Evolutionary conservation across 306 rosid genomes (phyloP), one percentile per base, ranked within the genome.

Genomic region (Citrullus mucosospermus): DNA sequence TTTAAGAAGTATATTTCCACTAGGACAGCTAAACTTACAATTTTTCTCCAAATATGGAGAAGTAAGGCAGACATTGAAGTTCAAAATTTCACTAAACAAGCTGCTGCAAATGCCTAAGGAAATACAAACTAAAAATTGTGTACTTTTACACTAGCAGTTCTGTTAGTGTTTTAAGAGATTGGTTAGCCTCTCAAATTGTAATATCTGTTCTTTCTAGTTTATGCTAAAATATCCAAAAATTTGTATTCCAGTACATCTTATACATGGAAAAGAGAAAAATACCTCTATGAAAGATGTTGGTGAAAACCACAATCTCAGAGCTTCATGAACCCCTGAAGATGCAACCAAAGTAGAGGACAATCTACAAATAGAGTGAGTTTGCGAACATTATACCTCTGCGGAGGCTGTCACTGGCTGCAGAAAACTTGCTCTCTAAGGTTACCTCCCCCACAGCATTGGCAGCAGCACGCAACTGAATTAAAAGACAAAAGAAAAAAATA

Each of bases 381-480:
- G 98, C 96, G 83, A 92, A 95, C 97, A 95, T 95, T 78, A 95
- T 92, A 82, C 98, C 98, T 61, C 98, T 89, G 36, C 93, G 92
- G 53, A 95, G 96, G 88, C 98, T 95, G 81, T 91, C 96, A 25
- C 97, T 88, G 38, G 97, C 98, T 12, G 90, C 93, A 12, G 89
- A 84, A 83, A 95, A 95, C 81, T 92, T 95, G 80, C 84, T 88
- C 84, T 95, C 97, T 83, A 92, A 87, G 74, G 83, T 89, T 28
- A 56, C 89, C 82, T 95, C 98, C 66, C 98, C 97, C 18, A 95
- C 98, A 10, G 98, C 98, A 67, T 89, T 84, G 53, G 98, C 97
- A 81, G 97, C 92, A 58, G 87, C 90, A 36, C 88, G 89, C 89
- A 95, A 86, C 98, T 92, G 84, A 39, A 82, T 83, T 75, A 61